A percentile compares a stretch with the other conserved stretches of the same genome.
phyloP scores from a whole-genome alignment of 2,329 filamentous ascomycete species.

The Fonsecaea nubica region DNA sequence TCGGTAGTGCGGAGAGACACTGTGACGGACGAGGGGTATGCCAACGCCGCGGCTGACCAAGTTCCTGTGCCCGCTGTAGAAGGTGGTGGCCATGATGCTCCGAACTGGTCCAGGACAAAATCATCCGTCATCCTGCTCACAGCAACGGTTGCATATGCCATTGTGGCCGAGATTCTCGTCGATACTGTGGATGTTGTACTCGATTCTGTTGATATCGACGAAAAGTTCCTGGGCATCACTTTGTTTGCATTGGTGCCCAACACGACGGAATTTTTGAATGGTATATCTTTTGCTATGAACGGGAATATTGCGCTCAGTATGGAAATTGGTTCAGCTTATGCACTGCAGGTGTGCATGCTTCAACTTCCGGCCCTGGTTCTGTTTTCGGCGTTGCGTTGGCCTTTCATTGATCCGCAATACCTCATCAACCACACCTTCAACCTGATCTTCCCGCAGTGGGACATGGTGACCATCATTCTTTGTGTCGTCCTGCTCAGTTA shows the following conservation, averaged over 20 bases:
- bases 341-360: slow-evolving; percentile 90
- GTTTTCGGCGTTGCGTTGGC: slow-evolving; percentile 79
- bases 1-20: slow-evolving; percentile 43
- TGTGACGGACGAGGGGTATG: slow-evolving; percentile 48
- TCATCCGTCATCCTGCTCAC: slow-evolving; percentile 86
- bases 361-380: slow-evolving; percentile 93
- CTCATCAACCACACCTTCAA: slow-evolving; percentile 61
- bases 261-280: slow-evolving; percentile 97
- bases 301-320: slow-evolving; percentile 98
- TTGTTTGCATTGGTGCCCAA: slow-evolving; percentile 96
- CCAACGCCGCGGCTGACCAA: slow-evolving; percentile 57
- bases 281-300: slow-evolving; percentile 99
- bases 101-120: slow-evolving; percentile 94
- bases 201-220: slow-evolving; percentile 86
- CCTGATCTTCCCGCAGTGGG: slow-evolving; percentile 97
- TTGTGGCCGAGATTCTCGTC: slow-evolving; percentile 96
- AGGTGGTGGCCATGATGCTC: slow-evolving; percentile 87
- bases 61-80: slow-evolving; percentile 44
- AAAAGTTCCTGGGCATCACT: slow-evolving; percentile 97
- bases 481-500: slow-evolving; percentile 96
- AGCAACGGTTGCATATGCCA: slow-evolving; percentile 90
- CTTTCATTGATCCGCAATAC: slow-evolving; percentile 61
- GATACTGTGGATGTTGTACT: slow-evolving; percentile 97
- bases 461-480: slow-evolving; percentile 95
- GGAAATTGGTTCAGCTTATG: slow-evolving; percentile 98